Evolutionary conservation across 1,284 basidiomycete species (phyloP), one percentile per base, ranked within the genome.

Genomic region (Psilocybe mexicana): DNA sequence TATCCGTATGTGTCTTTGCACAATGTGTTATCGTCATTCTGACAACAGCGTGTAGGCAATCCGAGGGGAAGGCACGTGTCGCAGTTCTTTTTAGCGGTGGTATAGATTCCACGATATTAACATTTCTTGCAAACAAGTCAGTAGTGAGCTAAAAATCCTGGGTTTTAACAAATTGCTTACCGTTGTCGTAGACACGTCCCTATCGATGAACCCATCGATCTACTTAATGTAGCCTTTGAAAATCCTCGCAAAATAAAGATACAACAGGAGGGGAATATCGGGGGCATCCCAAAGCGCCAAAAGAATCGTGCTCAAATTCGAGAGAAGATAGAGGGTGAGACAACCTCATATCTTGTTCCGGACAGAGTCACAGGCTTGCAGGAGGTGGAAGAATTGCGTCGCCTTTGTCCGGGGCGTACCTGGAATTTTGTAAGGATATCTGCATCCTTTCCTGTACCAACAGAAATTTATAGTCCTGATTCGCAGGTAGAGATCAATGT

Each of bases 161-260:
- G 49, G 26, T 11, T 18, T 25, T 14, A 23, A 26, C 43, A 36
- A 33, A 54, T 46, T 6, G 43, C 30, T 46, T 49, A 18, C 59
- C 46, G 43, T 28, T 52, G 26, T 47, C 28, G 36, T 61, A 93
- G 92, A 54, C 84, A 90, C 66, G 68, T 94, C 26, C 87, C 92
- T 2, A 55, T 73, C 5, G 78, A 81, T 40, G 92, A 94, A 69
- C 88, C 94, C 0, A 95, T 99, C 55, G 96, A 99, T 67, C 76
- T 99, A 0, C 76, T 99, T 24, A 99, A 98, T 67, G 95, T 99
- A 2, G 94, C 93, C 0, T 99, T 99, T 65, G 93, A 97, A 69
- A 97, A 97, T 67, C 93, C 94, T 8, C 83, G 92, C 2, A 88
- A 89, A 68, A 76, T 84, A 25, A 76, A 75, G 48, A 67, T 78